Evolutionary conservation across 768 basidiomycete species (phyloP).

Genomic region (Leucocoprinus sp.): DNA sequence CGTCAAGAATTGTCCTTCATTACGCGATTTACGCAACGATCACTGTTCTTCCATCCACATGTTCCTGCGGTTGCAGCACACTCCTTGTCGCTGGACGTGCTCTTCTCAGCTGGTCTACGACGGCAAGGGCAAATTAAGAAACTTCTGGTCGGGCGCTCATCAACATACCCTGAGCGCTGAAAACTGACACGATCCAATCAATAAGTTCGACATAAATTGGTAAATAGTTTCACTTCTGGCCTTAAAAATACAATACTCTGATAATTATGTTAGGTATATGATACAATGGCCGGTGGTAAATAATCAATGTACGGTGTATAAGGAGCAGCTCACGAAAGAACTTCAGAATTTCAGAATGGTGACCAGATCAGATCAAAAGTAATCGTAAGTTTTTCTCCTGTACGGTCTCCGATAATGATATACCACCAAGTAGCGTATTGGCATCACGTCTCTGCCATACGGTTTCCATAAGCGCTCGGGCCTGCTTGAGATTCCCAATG

Average conservation of each 20-base stretch:
- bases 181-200: neutral
- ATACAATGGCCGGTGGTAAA: constrained; percentile 4
- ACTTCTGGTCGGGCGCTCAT: constrained; percentile 6
- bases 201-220: neutral
- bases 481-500: constrained; percentile 53
- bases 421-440: constrained; percentile 23
- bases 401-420: constrained; percentile 49
- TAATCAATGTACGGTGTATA: constrained; percentile 6
- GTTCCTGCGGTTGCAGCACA: neutral
- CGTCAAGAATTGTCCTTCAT: neutral
- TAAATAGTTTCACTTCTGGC: constrained; percentile 5
- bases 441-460: constrained; percentile 64
- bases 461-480: constrained; percentile 54
- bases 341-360: neutral
- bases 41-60: neutral
- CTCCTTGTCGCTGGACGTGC: neutral
- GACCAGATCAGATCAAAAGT: constrained; percentile 36
- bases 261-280: constrained; percentile 8
- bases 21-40: constrained; percentile 3
- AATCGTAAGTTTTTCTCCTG: constrained; percentile 40
- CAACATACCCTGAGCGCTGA: constrained; percentile 7
- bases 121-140: constrained; percentile 1
- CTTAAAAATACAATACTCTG: constrained; percentile 11
- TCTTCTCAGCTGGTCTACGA: neutral
- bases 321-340: constrained; percentile 1